phyloP scores from a whole-genome alignment of 2,329 filamentous ascomycete genomes.

The Cordyceps fumosorosea region DNA sequence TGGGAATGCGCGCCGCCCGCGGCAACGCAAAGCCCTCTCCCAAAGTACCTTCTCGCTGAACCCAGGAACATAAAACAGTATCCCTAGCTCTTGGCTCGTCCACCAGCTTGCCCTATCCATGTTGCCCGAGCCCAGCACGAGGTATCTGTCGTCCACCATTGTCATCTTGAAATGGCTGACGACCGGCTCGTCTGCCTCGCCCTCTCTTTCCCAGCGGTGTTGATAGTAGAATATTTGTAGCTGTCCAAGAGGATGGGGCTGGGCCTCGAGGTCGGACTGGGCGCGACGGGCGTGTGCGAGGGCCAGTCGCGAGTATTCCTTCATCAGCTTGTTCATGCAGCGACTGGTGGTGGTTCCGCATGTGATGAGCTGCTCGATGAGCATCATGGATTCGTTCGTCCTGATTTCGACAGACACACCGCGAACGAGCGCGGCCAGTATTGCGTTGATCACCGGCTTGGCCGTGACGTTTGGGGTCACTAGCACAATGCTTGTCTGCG shows the following conservation, averaged over 20 bases:
- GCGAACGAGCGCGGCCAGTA: slow-evolving; percentile 55
- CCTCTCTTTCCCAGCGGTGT: slow-evolving; percentile 26
- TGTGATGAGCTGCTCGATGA: slow-evolving; percentile 74
- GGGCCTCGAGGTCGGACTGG: slow-evolving; percentile 37
- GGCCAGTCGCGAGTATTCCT: slow-evolving; percentile 38
- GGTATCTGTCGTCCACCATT: slow-evolving; percentile 60
- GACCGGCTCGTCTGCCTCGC: slow-evolving; percentile 50
- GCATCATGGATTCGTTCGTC: slow-evolving; percentile 65
- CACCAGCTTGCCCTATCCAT: slow-evolving; percentile 82
- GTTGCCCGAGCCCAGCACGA: slow-evolving; percentile 73
- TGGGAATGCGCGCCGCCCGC: slow-evolving; percentile 19
- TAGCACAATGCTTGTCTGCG: slow-evolving; percentile 55
- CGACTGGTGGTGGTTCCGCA: slow-evolving; percentile 66
- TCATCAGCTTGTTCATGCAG: slow-evolving; percentile 54
- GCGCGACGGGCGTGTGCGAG: slow-evolving; percentile 17
- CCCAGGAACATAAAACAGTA: slow-evolving; percentile 46
- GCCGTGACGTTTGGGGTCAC: slow-evolving; percentile 76
- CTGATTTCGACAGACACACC: slow-evolving; percentile 63
- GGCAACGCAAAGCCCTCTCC: slow-evolving; percentile 31
- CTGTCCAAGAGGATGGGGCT: slow-evolving; percentile 35
- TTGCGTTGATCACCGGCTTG: slow-evolving; percentile 52
- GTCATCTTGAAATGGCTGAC: slow-evolving; percentile 74
- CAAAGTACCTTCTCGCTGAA: slow-evolving; percentile 32
- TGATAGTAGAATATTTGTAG: slow-evolving; percentile 56
- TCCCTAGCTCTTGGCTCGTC: slow-evolving; percentile 76